Conservation (phyloP, 2,329 filamentous ascomycete species). For the Saccharata proteae region DNA sequence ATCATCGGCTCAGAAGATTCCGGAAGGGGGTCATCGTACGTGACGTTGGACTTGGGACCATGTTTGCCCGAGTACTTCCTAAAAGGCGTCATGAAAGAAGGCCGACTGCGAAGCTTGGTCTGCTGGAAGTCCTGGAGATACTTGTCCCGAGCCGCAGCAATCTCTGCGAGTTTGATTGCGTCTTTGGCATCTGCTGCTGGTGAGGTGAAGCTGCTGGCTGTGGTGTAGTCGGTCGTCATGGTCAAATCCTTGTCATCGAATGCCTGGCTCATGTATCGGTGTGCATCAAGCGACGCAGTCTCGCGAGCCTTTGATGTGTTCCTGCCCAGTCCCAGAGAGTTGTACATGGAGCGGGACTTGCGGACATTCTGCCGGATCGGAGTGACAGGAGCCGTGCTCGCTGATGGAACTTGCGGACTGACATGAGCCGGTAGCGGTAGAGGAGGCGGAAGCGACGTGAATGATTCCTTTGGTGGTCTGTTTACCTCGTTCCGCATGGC, state of each 20-base stretch:
- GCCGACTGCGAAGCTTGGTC: conserved; percentile 25
- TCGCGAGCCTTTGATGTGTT: background rate
- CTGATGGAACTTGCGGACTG: conserved; percentile 12
- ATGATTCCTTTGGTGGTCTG: too few species aligned
- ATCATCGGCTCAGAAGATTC: conserved; percentile 10
- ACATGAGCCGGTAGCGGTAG: background rate
- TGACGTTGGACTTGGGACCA: conserved; percentile 1
- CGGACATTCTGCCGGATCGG: conserved; percentile 2
- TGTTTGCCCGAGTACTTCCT: conserved; percentile 27
- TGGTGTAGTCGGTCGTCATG: too few species aligned
- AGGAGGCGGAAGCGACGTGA: conserved; percentile 1
- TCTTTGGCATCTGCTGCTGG: conserved; percentile 10
- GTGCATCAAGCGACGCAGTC: background rate
- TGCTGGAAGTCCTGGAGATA: conserved; percentile 30
- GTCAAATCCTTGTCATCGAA: conserved; percentile 1
- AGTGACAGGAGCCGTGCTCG: background rate
- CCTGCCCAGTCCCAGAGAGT: conserved; percentile 5
- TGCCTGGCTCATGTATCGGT: background rate
- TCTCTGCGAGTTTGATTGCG: conserved; percentile 11
- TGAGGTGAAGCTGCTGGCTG: background rate
- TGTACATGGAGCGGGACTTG: conserved; percentile 8
- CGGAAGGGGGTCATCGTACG: conserved; percentile 16
- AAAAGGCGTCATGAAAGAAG: conserved; percentile 32
- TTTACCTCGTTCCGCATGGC: too few species aligned
- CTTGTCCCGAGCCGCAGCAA: conserved; percentile 23